phyloP scores from a whole-genome alignment of 1,139 yeast species.

The Lodderomyces oxycetoniae region DNA sequence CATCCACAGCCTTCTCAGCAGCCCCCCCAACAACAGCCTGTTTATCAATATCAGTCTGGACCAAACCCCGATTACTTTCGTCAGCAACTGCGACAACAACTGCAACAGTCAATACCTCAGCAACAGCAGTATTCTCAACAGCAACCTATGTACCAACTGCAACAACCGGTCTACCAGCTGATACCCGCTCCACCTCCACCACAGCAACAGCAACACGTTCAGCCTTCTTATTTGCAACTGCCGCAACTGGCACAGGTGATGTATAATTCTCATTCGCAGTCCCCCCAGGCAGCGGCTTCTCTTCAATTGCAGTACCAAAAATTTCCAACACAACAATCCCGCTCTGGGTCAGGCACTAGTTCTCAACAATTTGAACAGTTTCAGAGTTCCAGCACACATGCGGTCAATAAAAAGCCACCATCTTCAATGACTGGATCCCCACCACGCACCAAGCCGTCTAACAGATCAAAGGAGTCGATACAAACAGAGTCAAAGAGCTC shows the following conservation, averaged over 20 bases:
- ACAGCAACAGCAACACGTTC: conserved; percentile 14
- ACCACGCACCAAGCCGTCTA: conserved; percentile 9
- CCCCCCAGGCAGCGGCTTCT: conserved; percentile 11
- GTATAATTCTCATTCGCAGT: not conserved
- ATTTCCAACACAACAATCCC: too few relatives aligned
- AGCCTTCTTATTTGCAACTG: conserved; percentile 9
- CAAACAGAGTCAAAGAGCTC: conserved; percentile 1
- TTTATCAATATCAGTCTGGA: conserved; percentile 5
- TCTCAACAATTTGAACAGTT: conserved; percentile 12
- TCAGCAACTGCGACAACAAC: conserved; percentile 13
- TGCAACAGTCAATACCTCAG: conserved; percentile 12
- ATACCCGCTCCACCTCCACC: conserved; percentile 9
- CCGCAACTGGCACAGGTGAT: conserved; percentile 10
- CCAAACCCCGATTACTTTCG: conserved; percentile 3
- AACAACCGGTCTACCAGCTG: conserved; percentile 12
- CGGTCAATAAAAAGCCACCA: conserved; percentile 10
- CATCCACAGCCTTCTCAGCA: conserved; percentile 9
- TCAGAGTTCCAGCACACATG: conserved; percentile 9
- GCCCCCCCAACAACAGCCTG: conserved; percentile 5
- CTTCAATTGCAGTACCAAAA: conserved; percentile 12
- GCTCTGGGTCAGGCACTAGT: too few relatives aligned
- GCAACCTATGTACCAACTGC: conserved; percentile 14
- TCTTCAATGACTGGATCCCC: conserved; percentile 9
- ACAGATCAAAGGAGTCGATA: conserved; percentile 11
- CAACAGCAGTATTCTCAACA: conserved; percentile 15